Base-by-base conservation (phyloP, 352 stramenopile species). In the Globisporangium ultimum region DNA sequence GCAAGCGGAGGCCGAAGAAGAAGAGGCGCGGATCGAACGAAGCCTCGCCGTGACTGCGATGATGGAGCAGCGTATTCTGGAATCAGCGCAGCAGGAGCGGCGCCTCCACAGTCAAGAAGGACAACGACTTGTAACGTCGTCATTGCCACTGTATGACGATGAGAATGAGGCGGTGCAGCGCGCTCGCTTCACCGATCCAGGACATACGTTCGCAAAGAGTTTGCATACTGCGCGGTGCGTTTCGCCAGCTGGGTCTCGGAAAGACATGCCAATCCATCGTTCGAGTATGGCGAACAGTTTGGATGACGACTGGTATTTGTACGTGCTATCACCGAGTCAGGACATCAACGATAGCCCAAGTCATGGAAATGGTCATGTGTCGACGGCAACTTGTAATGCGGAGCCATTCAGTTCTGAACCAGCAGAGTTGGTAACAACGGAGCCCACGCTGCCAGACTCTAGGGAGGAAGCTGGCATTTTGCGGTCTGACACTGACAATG, bases 41-140 rank as follows among this genome's bases (percentile, higher is more conserved):
- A 43, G 20, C 2, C 45, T 54, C 28, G 55, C 43, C 0, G 71
- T 57, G 14, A 40, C 60, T 1, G 70, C 57, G 61, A 65, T 63
- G 20, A 68, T 79, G 48, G 68, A 83, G 50, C 64, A 75, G 38
- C 65, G 58, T 3, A 54, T 83, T 18, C 43, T 82, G 10, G 46
- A 79, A 14, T 71, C 64, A 6, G 61, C 67, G n/a, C 61, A 67
- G 21, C 57, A 63, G 17, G 59, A 66, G 3, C 53, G 61, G 18
- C 24, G 52, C 10, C 22, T 22, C 0, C 60, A 36, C 21, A 52
- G 48, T 41, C 50, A 51, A 24, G 22, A 41, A 42, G 2, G 21
- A 14, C n/a, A 54, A 14, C 43, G 45, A 1, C 53, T 14, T 12
- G 36, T 32, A 53, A 3, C 32, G 1, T 40, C 14, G 14, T 43